phyloP scores from a whole-genome alignment of 768 basidiomycete genomes.

The Dacryopinax primogenitus region DNA sequence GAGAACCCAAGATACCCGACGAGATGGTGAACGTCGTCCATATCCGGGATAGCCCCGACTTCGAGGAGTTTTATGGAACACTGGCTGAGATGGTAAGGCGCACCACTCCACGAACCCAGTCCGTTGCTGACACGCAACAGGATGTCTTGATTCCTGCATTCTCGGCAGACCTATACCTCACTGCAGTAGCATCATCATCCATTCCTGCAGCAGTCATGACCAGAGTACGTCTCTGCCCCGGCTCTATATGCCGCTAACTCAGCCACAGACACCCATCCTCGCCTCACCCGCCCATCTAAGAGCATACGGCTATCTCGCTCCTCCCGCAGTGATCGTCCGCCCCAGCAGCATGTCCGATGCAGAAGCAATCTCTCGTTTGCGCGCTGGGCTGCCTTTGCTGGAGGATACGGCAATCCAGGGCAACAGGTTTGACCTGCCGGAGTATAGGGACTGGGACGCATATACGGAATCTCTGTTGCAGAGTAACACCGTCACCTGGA shows the following conservation, averaged over 20 bases:
- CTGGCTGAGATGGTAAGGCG: background rate
- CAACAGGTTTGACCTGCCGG: background rate
- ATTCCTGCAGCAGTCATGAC: constrained; percentile 1
- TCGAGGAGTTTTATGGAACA: background rate
- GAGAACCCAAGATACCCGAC: background rate
- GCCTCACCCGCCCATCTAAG: background rate
- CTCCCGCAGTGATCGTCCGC: background rate
- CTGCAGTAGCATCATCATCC: background rate
- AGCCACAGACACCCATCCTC: background rate
- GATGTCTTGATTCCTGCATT: background rate
- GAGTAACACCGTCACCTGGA: background rate
- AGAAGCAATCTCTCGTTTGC: background rate
- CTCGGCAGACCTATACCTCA: background rate
- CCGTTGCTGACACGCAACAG: background rate
- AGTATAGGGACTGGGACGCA: background rate
- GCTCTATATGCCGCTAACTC: background rate
- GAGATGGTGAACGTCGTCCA: background rate
- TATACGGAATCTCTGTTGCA: background rate
- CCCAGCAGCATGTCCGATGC: constrained; percentile 1
- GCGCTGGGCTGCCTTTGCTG: background rate
- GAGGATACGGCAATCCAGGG: background rate
- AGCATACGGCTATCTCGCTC: background rate
- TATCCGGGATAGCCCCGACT: background rate
- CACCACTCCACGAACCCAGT: background rate
- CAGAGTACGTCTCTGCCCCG: background rate